Percentiles rank a stretch among this genome's conserved stretches.
Conservation (phyloP, 495 filamentous ascomycete genomes). For the Thozetella sp. region DNA sequence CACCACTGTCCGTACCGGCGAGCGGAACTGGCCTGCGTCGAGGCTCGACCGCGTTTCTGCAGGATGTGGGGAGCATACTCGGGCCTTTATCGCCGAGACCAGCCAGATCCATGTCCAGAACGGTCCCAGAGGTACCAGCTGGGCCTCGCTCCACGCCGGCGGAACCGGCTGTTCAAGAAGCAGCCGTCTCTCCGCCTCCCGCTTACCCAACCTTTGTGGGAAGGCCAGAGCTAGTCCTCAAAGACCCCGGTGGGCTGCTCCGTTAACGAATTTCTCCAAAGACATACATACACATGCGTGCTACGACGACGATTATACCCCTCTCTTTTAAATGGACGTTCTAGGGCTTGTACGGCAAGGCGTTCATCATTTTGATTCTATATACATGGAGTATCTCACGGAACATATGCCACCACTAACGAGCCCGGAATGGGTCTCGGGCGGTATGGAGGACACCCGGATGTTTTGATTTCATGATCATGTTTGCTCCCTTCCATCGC, state of each 20-base stretch:
- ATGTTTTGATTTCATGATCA: background rate
- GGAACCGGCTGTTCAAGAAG: conserved; percentile 9
- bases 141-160: conserved; percentile 32
- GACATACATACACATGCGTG: too few species aligned
- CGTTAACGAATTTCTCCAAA: conserved; percentile 12
- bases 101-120: conserved; percentile 17
- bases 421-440: background rate
- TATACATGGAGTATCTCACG: background rate
- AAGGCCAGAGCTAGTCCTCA: conserved; percentile 40
- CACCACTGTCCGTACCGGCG: conserved; percentile 32
- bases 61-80: conserved; percentile 60
- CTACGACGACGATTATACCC: too few species aligned
- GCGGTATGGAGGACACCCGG: background rate
- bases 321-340: background rate
- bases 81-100: conserved; percentile 25
- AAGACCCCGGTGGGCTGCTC: conserved; percentile 58
- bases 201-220: conserved; percentile 10
- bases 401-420: background rate
- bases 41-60: conserved; percentile 55
- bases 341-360: background rate
- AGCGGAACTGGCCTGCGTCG: conserved; percentile 32
- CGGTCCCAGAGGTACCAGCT: conserved; percentile 30
- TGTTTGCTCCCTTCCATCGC: too few species aligned
- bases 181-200: background rate
- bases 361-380: background rate